Evolutionary conservation across 2,329 filamentous ascomycete species (phyloP), one percentile per base, ranked within the genome.

Genomic region (Hymenoscyphus salicellus): DNA sequence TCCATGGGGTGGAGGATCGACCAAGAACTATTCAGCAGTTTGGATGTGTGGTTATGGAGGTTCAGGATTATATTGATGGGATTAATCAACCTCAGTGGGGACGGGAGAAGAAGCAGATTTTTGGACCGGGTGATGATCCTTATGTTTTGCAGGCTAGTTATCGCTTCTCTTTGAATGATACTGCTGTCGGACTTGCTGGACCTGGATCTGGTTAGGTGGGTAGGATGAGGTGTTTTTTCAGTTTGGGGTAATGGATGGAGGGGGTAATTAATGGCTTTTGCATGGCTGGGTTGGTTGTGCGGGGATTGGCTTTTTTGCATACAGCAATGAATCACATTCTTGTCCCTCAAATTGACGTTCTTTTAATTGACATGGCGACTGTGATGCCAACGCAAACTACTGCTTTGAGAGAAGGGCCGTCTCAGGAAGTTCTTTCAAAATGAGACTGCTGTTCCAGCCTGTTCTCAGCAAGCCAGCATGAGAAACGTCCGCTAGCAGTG

Each of bases 81-180:
- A 95, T 98, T 79, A 97, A 97, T 79, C 86, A 96, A 72, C 93
- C 93, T 0, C 86, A 92, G 77, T 97, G 94, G 94, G 87, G 87
- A 65, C 85, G 93, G 63, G 78, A 81, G 57, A 74, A 73, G 62
- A 87, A 83, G 78, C 86, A 89, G 73, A 79, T 89, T 65, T 89
- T 79, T 71, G 81, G 78, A 33, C 87, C 87, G 0, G 85, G 82
- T 8, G 85, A 80, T 62, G 83, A 83, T 66, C 84, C 85, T 2
- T 89, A 86, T 73, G 81, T 86, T n/a, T 77, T 89, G 68, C 81
- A 86, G 77, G 86, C 86, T 3, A 84, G 80, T 69, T 89, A 88
- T 73, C 77, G 77, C 62, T 89, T 89, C 71, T 71, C 69, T 55
- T 41, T 75, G 55, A 75, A 75, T 63, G 16, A 26, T 2, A 72